Evolutionary conservation across 202 grass and related monocot species (phyloP).

Genomic region (Digitaria exilis): DNA sequence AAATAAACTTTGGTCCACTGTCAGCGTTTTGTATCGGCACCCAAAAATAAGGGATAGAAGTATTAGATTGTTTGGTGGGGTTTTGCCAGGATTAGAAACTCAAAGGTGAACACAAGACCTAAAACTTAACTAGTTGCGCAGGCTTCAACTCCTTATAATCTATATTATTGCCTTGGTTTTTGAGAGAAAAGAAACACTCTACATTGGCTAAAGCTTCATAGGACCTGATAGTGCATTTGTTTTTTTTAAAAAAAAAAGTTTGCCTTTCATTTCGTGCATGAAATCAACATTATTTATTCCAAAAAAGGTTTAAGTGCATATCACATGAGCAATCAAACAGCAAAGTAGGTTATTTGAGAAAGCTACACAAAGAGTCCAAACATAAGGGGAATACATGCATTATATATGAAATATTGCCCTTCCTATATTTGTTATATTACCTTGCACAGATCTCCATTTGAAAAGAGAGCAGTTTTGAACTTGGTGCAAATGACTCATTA

Average conservation of each 20-base stretch:
- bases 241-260: neutral
- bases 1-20: no score
- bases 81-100: no score
- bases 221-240: neutral
- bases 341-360: neutral
- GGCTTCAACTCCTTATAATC: neutral
- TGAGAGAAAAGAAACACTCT: neutral
- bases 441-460: neutral
- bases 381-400: neutral
- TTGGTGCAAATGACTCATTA: neutral
- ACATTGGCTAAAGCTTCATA: neutral
- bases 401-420: neutral
- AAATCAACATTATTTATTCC: neutral
- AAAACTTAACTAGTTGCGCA: no score
- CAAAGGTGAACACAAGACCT: no score
- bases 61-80: no score
- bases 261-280: neutral
- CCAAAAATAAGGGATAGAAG: no score
- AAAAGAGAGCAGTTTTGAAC: constrained; percentile 14
- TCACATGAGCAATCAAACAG: neutral
- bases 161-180: neutral
- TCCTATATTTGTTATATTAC: neutral
- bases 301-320: neutral
- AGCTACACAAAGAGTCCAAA: neutral
- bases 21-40: no score